Evolutionary conservation across 495 filamentous ascomycete genomes (phyloP).

Genomic region (Penicillium pulvis): DNA sequence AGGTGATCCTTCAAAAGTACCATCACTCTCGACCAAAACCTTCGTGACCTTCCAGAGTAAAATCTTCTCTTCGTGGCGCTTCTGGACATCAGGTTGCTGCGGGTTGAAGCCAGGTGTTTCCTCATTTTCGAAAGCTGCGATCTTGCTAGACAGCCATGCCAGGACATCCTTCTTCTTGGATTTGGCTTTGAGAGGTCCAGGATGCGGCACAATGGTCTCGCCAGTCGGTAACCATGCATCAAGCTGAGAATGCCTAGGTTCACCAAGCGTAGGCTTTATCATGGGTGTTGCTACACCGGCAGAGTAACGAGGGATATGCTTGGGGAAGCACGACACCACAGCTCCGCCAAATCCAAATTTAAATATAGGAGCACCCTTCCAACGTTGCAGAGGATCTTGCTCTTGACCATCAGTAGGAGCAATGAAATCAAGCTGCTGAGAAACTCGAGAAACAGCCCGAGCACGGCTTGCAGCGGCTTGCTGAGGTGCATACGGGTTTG

Average conservation of each 20-base stretch:
- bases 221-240: slow-evolving; percentile 68
- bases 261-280: slow-evolving; percentile 82
- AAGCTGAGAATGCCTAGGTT: slow-evolving; percentile 71
- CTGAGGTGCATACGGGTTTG: slow-evolving; percentile 40
- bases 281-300: slow-evolving; percentile 69
- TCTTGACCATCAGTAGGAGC: slow-evolving; percentile 79
- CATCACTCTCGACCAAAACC: slow-evolving; percentile 83
- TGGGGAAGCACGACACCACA: slow-evolving; percentile 83
- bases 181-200: slow-evolving; percentile 85
- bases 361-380: slow-evolving; percentile 86
- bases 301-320: slow-evolving; percentile 82
- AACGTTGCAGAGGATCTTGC: slow-evolving; percentile 77
- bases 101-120: slow-evolving; percentile 53
- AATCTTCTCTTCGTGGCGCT: slow-evolving; percentile 76
- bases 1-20: slow-evolving; percentile 71
- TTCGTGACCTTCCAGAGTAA: slow-evolving; percentile 86
- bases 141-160: slow-evolving; percentile 76
- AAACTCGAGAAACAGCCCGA: slow-evolving; percentile 31
- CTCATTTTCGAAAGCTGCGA: slow-evolving; percentile 68
- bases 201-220: slow-evolving; percentile 77
- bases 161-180: slow-evolving; percentile 93
- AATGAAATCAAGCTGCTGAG: slow-evolving; percentile 56
- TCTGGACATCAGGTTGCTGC: slow-evolving; percentile 56
- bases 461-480: slow-evolving; percentile 28
- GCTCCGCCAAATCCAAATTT: slow-evolving; percentile 86